Evolutionary conservation across 2,329 filamentous ascomycete genomes (phyloP).

Genomic region (Acrocalymma vagum): DNA sequence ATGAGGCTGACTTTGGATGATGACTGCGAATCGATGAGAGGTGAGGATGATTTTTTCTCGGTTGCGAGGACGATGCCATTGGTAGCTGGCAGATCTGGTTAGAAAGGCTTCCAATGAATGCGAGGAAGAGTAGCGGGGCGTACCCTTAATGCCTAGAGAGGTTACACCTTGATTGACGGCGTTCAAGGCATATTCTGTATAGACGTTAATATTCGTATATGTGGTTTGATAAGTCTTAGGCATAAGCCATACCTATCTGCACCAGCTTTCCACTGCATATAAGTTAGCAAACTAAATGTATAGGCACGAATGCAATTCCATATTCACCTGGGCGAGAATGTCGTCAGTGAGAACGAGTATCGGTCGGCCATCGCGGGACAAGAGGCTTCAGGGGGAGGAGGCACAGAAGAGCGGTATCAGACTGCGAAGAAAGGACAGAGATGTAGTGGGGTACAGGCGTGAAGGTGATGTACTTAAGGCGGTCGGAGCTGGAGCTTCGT

Average conservation of each 20-base stretch:
- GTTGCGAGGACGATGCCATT: slow-evolving; percentile 99
- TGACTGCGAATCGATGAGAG: slow-evolving; percentile 92
- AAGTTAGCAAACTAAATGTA: slow-evolving; percentile 56
- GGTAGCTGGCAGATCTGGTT: slow-evolving; percentile 70
- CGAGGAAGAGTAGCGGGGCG: slow-evolving; percentile 11
- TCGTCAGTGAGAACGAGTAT: slow-evolving; percentile 99
- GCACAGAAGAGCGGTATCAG: slow-evolving; percentile 9
- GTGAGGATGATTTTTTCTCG: slow-evolving; percentile 99
- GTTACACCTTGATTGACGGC: slow-evolving; percentile 99
- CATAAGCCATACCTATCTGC: slow-evolving; percentile 78
- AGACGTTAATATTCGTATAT: slow-evolving; percentile 27
- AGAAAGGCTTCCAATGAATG: slow-evolving; percentile 1
- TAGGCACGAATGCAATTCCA: slow-evolving; percentile 22
- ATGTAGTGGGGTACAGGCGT: slow-evolving; percentile 19
- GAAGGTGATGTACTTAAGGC: slow-evolving; percentile 27
- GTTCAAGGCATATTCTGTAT: slow-evolving; percentile 94
- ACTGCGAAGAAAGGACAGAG: slow-evolving; percentile 3
- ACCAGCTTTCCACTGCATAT: slow-evolving; percentile 90
- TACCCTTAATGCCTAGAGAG: slow-evolving; percentile 97
- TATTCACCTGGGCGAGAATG: slow-evolving; percentile 96
- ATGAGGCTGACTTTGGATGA: slow-evolving; percentile 97
- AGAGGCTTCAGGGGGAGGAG: slow-evolving; percentile 2
- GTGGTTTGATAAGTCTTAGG: background rate
- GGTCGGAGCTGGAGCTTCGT: slow-evolving; percentile 39
- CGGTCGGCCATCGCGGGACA: slow-evolving; percentile 82